Evolutionary conservation across 257 asterid genomes (phyloP), one percentile per base, ranked within the genome.

Genomic region (Voacanga thouarsii): DNA sequence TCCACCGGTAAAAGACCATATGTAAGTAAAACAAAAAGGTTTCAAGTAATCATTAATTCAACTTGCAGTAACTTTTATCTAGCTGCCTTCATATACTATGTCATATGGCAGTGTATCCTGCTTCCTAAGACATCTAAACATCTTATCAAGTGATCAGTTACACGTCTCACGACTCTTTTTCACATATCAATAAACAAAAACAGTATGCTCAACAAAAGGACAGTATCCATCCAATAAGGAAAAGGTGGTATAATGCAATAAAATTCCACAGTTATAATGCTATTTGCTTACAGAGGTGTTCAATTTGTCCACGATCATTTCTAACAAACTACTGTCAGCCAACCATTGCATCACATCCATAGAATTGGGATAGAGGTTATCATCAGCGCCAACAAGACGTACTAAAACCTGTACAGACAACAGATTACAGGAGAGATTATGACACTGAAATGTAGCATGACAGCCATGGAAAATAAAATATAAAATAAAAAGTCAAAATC

Each of bases 241-340:
- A 12, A 43, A 68, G 7, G 73, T 68, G 4, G 43, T 37, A 4
- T 18, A 16, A 37, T 33, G 15, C 18, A 66, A 66, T 15, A 19
- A 39, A 39, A 39, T 15, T 71, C 12, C 39, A 66, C 8, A 28
- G 1, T 45, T 10, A 24, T 5, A 49, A 71, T 4, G 6, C 43
- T 24, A 26, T 37, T 60, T 39, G 70, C 98, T 87, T 89, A 96
- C 99, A 44, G 87, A 82, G 69, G 90, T 78, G 82, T 84, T 89
- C 83, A 96, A 89, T 85, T 96, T 96, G 83, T 96, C 97, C 69
- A 91, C 99, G 68, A 93, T 93, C 99, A 96, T 93, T 88, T 96
- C 99, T 83, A 96, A 80, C 87, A 96, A 88, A 83, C 86, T 87
- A 87, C 97, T 93, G 71, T 90, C 95, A 81, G 96, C 94, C 91